These are phyloP conservation scores for Nigrospora oryzae DNA, from an alignment of 2,329 filamentous ascomycete species.

Conservation along the genomic window DNA sequence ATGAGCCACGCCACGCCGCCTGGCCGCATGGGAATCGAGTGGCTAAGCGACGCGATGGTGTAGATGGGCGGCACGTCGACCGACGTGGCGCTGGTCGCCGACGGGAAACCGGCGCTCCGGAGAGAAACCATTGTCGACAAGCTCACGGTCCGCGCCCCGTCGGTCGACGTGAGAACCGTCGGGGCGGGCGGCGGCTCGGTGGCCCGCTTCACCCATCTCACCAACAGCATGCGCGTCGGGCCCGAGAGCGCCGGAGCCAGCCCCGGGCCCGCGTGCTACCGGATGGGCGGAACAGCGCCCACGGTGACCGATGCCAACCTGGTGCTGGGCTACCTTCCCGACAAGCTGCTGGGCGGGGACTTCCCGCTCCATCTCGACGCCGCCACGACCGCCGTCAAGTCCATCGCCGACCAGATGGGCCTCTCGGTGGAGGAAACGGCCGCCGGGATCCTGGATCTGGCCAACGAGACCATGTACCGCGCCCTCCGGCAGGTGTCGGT, in stretches of 20 bases:
- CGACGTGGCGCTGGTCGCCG: conserved; percentile 34
- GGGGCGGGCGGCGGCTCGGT: conserved; percentile 41
- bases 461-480: conserved; percentile 43
- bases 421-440: conserved; percentile 30
- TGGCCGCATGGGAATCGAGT: no score
- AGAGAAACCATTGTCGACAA: conserved; percentile 34
- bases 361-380: conserved; percentile 33
- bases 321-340: conserved; percentile 36
- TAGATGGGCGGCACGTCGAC: conserved; percentile 40
- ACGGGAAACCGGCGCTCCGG: conserved; percentile 31
- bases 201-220: conserved; percentile 35
- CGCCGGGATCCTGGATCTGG: conserved; percentile 37
- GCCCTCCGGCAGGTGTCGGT: conserved; percentile 40
- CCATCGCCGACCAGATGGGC: conserved; percentile 35
- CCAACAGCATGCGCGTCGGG: conserved; percentile 37
- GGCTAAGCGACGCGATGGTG: not conserved
- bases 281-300: conserved; percentile 32
- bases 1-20: no score
- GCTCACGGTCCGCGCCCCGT: conserved; percentile 34
- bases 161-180: conserved; percentile 38
- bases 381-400: conserved; percentile 29
- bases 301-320: conserved; percentile 42
- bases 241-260: conserved; percentile 39
- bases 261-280: conserved; percentile 40
- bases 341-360: conserved; percentile 33